Conservation (phyloP, 2,329 filamentous ascomycete species). For the Hymenoscyphus fraxineus region DNA sequence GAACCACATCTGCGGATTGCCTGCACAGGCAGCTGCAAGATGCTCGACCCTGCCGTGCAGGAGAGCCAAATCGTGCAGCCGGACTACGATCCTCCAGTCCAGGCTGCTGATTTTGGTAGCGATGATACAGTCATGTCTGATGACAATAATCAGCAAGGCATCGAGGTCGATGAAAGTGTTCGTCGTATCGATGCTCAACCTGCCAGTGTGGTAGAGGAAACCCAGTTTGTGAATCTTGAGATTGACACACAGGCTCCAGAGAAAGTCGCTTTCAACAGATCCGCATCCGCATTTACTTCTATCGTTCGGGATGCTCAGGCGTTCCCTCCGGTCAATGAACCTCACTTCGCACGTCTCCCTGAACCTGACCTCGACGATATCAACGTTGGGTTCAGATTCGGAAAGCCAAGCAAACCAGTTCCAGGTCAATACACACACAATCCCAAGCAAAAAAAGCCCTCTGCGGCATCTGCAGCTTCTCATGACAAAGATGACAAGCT, state of each 20-base stretch:
- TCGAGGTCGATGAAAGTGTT: neutral
- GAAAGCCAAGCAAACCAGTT: neutral
- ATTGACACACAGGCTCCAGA: constrained; percentile 20
- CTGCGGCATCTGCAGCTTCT: neutral
- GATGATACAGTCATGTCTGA: constrained; percentile 1
- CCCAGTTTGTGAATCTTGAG: constrained; percentile 25
- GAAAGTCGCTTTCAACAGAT: neutral
- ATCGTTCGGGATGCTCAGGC: neutral
- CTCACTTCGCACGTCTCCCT: neutral
- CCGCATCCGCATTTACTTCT: neutral
- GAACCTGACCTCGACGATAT: neutral
- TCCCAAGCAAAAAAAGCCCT: neutral
- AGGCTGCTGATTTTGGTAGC: neutral
- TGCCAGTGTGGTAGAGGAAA: constrained; percentile 16
- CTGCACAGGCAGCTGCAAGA: neutral
- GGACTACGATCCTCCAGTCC: neutral
- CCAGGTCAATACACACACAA: constrained; percentile 5
- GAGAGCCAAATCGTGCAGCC: neutral
- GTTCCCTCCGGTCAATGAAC: neutral
- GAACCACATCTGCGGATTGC: neutral
- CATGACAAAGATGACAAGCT: neutral
- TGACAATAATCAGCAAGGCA: neutral
- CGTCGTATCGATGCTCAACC: neutral
- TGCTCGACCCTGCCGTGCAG: neutral
- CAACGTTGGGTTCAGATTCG: neutral